Base-by-base conservation (phyloP, 129 eudicot genomes). In the Artemisia tridentata region DNA sequence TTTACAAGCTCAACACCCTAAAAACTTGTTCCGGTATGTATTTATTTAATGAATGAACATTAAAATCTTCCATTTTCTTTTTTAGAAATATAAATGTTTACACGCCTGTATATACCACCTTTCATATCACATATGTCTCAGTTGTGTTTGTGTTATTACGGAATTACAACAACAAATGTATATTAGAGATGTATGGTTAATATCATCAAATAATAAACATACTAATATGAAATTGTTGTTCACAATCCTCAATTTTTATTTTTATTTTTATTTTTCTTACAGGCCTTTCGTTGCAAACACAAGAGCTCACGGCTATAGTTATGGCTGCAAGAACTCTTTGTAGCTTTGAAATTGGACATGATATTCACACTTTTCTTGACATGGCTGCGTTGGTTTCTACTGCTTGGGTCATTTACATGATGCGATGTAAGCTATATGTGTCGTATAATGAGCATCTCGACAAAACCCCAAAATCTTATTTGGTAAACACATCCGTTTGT, bases 231-330 rank as follows among this genome's bases (percentile, higher is more conserved):
- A 38, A 38, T 38, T 7, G 45, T 3, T 56, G 15, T 46, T 12
- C 43, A 15, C 8, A 15, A 13, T 27, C 17, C 45, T 13, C 7
- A 18, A 54, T 54, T 55, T 3, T 31, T n/a, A n/a, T n/a, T n/a
- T n/a, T n/a, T n/a, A n/a, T n/a, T 17, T 21, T 65, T 12, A 43
- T 13, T 16, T 8, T 19, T 31, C n/a, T 47, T 73, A 16, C 61
- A 92, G 98, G 98, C 31, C 91, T 92, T 46, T 92, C 98, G n/a
- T 63, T 86, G 75, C 88, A 83, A 75, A 80, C 95, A 27, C 98
- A 92, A 69, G 95, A 86, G 80, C 91, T 92, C 45, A 92, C 96
- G 45, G 96, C 95, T 21, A 51, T 88, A 61, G 91, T 86, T 81
- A 66, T 85, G 73, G 88, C 78, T 7, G 78, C 77, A 60, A 83